Conservation (phyloP, 1,284 basidiomycete species). For the Clitocybe nebularis region DNA sequence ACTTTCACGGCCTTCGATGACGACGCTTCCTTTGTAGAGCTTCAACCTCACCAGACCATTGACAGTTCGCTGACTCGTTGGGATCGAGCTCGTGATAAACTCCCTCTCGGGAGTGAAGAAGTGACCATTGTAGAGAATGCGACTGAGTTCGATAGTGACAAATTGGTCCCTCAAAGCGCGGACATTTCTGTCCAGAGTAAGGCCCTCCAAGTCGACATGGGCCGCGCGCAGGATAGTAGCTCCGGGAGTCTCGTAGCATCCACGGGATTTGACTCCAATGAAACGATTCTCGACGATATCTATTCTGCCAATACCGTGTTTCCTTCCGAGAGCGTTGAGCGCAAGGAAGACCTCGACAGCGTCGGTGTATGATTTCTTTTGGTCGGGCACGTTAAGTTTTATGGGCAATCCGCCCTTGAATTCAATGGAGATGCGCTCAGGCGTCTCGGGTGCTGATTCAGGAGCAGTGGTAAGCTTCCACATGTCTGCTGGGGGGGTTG, state of each 20-base stretch:
- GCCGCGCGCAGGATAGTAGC: slow-evolving; percentile 95
- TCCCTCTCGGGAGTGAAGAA: slow-evolving; percentile 99
- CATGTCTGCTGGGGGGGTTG: slow-evolving; percentile 96
- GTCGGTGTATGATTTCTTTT: slow-evolving; percentile 72
- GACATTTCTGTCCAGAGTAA: slow-evolving; percentile 97
- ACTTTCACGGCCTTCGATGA: slow-evolving; percentile 90
- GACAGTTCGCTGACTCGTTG: slow-evolving; percentile 92
- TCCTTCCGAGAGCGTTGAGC: slow-evolving; percentile 90
- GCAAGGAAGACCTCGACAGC: slow-evolving; percentile 93
- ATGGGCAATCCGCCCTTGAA: slow-evolving; percentile 86
- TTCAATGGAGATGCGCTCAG: slow-evolving; percentile 82
- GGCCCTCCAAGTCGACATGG: slow-evolving; percentile 95
- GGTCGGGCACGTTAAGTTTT: slow-evolving; percentile 62
- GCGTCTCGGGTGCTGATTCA: slow-evolving; percentile 76
- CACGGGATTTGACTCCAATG: slow-evolving; percentile 98
- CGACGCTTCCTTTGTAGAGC: slow-evolving; percentile 95
- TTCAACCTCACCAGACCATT: slow-evolving; percentile 91
- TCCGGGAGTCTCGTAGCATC: slow-evolving; percentile 97
- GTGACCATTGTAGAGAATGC: slow-evolving; percentile 95
- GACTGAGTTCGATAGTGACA: slow-evolving; percentile 85
- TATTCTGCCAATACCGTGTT: slow-evolving; percentile 94
- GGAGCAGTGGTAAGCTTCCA: slow-evolving; percentile 95
- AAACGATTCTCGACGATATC: slow-evolving; percentile 99
- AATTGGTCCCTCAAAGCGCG: slow-evolving; percentile 94
- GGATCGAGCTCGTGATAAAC: slow-evolving; percentile 87